These are phyloP conservation scores for Amphibolis antarctica DNA, from an alignment of 106 monocot genomes.

Conservation along the genomic window DNA sequence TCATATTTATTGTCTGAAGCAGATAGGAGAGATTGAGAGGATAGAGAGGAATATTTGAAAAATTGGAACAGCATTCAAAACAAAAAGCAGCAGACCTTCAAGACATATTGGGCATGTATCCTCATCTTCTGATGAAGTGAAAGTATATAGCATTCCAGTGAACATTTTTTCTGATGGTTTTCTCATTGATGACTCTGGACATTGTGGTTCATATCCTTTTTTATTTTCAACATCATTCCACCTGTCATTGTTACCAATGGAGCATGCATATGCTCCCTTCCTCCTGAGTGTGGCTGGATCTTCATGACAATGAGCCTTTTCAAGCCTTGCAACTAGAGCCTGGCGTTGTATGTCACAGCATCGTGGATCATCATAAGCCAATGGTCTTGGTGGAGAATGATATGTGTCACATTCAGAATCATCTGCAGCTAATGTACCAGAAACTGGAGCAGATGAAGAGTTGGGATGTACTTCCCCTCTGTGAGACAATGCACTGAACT, in stretches of 20 bases:
- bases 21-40: too few species aligned
- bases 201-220: constrained; percentile 16
- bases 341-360: constrained; percentile 21
- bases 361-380: constrained; percentile 80
- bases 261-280: constrained; percentile 12
- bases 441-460: constrained; percentile 11
- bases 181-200: constrained; percentile 26
- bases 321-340: constrained; percentile 25
- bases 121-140: constrained; percentile 65
- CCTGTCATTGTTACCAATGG: constrained; percentile 14
- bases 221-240: constrained; percentile 22
- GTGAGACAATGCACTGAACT: too few species aligned
- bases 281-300: constrained; percentile 43
- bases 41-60: too few species aligned
- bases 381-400: constrained; percentile 59
- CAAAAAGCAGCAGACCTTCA: constrained; percentile 38
- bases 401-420: constrained; percentile 40
- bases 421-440: constrained; percentile 14
- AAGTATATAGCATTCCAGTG: constrained; percentile 20
- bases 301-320: constrained; percentile 45
- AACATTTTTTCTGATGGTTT: constrained; percentile 17
- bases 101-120: constrained; percentile 94
- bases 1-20: too few species aligned
- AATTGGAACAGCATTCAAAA: neutral
- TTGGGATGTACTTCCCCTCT: too few species aligned